Percentiles rank a stretch among this genome's conserved stretches.
Evolutionary conservation across 148 eudicot species (phyloP).

Genomic region (Selenicereus undatus): DNA sequence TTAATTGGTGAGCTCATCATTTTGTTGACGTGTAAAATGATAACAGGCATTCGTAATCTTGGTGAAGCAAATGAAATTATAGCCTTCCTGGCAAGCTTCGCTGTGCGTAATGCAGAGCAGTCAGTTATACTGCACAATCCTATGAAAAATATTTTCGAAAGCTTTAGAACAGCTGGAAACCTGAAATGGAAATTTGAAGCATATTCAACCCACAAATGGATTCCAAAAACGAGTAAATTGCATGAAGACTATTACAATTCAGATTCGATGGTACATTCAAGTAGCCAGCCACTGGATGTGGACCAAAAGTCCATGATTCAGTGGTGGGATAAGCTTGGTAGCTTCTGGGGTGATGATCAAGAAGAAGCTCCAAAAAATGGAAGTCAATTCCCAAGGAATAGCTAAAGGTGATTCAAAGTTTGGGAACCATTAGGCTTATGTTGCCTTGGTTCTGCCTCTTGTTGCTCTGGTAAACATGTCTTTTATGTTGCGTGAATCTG

Average conservation of each 20-base stretch:
- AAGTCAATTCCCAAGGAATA: neutral
- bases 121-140: too few relatives aligned
- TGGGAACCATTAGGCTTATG: neutral
- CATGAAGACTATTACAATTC: neutral
- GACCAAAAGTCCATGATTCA: neutral
- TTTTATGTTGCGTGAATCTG: constrained; percentile 65
- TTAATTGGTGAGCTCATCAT: too few relatives aligned
- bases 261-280: neutral
- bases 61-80: too few relatives aligned
- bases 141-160: too few relatives aligned
- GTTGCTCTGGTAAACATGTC: constrained; percentile 88
- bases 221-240: neutral
- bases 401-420: neutral
- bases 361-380: neutral
- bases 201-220: neutral
- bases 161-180: neutral
- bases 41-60: too few relatives aligned
- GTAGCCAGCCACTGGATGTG: neutral
- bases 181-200: neutral
- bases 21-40: too few relatives aligned
- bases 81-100: too few relatives aligned
- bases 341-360: neutral
- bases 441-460: constrained; percentile 38
- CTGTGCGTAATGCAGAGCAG: too few relatives aligned
- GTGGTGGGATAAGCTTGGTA: neutral